These are phyloP conservation scores for Sclerotinia sclerotiorum DNA, from an alignment of 2,329 filamentous ascomycete species.

Conservation along the genomic window DNA sequence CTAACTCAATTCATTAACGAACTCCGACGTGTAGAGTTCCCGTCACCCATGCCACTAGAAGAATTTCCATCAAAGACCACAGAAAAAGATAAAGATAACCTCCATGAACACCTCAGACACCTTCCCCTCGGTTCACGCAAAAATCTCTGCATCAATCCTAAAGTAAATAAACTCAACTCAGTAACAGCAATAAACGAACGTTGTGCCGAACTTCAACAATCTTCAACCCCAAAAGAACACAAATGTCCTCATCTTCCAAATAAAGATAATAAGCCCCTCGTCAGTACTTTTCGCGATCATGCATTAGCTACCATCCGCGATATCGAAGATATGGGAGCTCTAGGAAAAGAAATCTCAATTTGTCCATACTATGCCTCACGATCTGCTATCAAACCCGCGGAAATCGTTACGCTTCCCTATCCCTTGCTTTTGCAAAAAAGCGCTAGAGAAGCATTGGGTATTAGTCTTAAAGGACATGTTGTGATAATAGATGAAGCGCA, in stretches of 20 bases:
- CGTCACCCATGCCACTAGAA: constrained; percentile 53
- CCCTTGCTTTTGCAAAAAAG: constrained; percentile 83
- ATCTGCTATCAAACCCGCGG: constrained; percentile 74
- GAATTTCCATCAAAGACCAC: constrained; percentile 38
- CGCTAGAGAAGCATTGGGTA: constrained; percentile 80
- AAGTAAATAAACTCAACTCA: constrained; percentile 68
- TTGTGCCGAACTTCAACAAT: constrained; percentile 85
- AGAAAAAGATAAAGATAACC: constrained; percentile 26
- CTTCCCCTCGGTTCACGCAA: constrained; percentile 68
- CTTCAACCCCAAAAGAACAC: constrained; percentile 58
- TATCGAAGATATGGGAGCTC: constrained; percentile 81
- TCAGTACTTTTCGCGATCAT: constrained; percentile 81
- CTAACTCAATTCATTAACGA: constrained; percentile 69
- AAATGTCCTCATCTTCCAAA: constrained; percentile 76
- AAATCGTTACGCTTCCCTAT: constrained; percentile 92
- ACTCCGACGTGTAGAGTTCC: constrained; percentile 60
- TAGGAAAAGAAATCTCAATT: constrained; percentile 76
- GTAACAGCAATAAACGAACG: constrained; percentile 87
- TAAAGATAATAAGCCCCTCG: constrained; percentile 69
- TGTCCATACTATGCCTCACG: constrained; percentile 98
- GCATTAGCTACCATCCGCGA: constrained; percentile 82
- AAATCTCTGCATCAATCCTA: constrained; percentile 80
- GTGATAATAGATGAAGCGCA: constrained; percentile 98
- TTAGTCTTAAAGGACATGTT: constrained; percentile 82
- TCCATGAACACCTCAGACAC: constrained; percentile 61